A percentile compares a stretch with the other conserved stretches of the same genome.
Evolutionary conservation across 306 rosid genomes (phyloP).

Genomic region (Mimosa pudica): DNA sequence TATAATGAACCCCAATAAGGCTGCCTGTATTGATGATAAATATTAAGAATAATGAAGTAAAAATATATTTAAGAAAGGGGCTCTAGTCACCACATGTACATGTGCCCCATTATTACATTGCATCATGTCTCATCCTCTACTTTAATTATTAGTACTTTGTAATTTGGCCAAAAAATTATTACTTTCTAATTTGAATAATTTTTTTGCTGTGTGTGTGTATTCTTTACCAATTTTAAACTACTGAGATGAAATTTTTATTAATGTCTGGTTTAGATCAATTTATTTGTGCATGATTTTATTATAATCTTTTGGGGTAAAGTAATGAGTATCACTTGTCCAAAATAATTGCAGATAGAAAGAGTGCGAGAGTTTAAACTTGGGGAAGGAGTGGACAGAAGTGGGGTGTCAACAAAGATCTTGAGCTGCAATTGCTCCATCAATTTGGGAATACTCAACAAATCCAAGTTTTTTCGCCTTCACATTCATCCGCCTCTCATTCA

Average conservation of each 20-base stretch:
- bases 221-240: not conserved
- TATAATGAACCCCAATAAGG: not conserved
- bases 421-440: slow-evolving; percentile 65
- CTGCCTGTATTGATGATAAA: too few species aligned
- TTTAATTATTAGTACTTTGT: too few species aligned
- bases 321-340: too few species aligned
- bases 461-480: slow-evolving; percentile 83
- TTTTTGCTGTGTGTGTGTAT: not conserved
- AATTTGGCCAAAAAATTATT: too few species aligned
- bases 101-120: not conserved
- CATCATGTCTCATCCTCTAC: not conserved
- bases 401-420: slow-evolving; percentile 78
- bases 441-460: slow-evolving; percentile 66
- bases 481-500: slow-evolving; percentile 68
- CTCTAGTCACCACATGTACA: not conserved
- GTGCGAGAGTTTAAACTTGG: slow-evolving; percentile 63
- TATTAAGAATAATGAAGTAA: too few species aligned
- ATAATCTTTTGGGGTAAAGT: too few species aligned
- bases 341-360: slow-evolving; percentile 51
- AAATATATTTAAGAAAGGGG: not conserved
- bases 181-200: not conserved
- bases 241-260: not conserved
- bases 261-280: too few species aligned
- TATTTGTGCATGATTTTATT: too few species aligned
- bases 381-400: slow-evolving; percentile 88